Percentiles rank a stretch among this genome's conserved stretches.
Conservation (phyloP, 306 rosid genomes). For the Trifolium dubium region DNA sequence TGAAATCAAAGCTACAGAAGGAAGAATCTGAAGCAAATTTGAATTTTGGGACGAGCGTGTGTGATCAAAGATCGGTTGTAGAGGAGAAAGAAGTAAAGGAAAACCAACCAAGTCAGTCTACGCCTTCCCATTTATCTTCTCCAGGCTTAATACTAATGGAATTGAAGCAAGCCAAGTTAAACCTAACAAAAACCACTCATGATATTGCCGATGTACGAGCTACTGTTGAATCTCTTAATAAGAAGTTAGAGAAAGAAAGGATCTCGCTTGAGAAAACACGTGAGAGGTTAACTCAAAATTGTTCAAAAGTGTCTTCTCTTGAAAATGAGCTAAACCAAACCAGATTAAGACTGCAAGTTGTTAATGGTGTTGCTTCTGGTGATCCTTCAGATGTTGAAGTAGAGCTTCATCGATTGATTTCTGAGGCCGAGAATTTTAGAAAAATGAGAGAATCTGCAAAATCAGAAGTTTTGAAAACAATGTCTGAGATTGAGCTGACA, state of each 20-base stretch:
- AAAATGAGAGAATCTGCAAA: constrained; percentile 71
- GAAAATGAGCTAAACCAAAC: constrained; percentile 80
- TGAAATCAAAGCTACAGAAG: constrained; percentile 47
- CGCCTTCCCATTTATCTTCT: constrained; percentile 33
- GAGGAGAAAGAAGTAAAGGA: constrained; percentile 39
- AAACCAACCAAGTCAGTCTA: constrained; percentile 6
- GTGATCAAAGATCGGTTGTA: constrained; percentile 16
- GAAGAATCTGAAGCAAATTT: constrained; percentile 42
- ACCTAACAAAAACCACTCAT: constrained; percentile 69
- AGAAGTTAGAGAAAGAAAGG: constrained; percentile 81
- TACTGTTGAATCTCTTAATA: constrained; percentile 60
- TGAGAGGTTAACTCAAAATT: constrained; percentile 64
- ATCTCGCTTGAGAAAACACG: constrained; percentile 73
- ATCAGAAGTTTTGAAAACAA: constrained; percentile 56
- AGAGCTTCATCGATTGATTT: constrained; percentile 69
- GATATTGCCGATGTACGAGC: constrained; percentile 76
- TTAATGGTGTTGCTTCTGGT: constrained; percentile 56
- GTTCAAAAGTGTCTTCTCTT: constrained; percentile 65
- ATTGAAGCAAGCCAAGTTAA: constrained; percentile 86
- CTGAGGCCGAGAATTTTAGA: constrained; percentile 71
- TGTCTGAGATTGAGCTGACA: constrained; percentile 79
- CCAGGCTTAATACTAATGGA: constrained; percentile 60
- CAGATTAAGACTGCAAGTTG: constrained; percentile 59
- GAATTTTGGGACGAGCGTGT: background rate
- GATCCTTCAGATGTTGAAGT: constrained; percentile 58